Evolutionary conservation across 1,284 basidiomycete genomes (phyloP).

Genomic region (Ceraceosorus guamensis): DNA sequence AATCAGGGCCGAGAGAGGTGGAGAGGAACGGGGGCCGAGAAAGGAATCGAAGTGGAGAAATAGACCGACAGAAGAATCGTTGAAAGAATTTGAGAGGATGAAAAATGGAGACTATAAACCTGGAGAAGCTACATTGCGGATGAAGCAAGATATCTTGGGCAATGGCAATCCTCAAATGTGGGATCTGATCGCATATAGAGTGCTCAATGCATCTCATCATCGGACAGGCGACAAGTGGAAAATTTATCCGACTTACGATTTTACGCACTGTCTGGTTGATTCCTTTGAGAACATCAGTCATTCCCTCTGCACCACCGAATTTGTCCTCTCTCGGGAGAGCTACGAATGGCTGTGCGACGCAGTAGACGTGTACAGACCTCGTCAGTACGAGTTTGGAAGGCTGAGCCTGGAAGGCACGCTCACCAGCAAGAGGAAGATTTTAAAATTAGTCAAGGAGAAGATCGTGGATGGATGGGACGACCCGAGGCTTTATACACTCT

Average conservation of each 20-base stretch:
- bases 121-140: constrained; percentile 83
- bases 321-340: constrained; percentile 89
- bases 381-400: constrained; percentile 93
- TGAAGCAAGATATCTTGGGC: constrained; percentile 92
- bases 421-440: constrained; percentile 94
- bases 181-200: constrained; percentile 95
- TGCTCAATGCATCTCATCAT: constrained; percentile 83
- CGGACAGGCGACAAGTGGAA: constrained; percentile 83
- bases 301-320: constrained; percentile 94
- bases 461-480: constrained; percentile 94
- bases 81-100: constrained; percentile 87
- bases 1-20: constrained; percentile 77
- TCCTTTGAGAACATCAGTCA: constrained; percentile 99
- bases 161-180: constrained; percentile 96
- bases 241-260: constrained; percentile 92
- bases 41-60: constrained; percentile 78
- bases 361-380: constrained; percentile 92
- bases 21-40: constrained; percentile 73
- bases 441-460: constrained; percentile 74
- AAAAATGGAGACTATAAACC: constrained; percentile 80
- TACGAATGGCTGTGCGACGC: constrained; percentile 99
- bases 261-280: constrained; percentile 96
- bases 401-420: constrained; percentile 90
- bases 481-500: constrained; percentile 93
- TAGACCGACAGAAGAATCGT: constrained; percentile 74